Evolutionary conservation across 2,329 filamentous ascomycete species (phyloP).

Genomic region (Dothistroma septosporum): DNA sequence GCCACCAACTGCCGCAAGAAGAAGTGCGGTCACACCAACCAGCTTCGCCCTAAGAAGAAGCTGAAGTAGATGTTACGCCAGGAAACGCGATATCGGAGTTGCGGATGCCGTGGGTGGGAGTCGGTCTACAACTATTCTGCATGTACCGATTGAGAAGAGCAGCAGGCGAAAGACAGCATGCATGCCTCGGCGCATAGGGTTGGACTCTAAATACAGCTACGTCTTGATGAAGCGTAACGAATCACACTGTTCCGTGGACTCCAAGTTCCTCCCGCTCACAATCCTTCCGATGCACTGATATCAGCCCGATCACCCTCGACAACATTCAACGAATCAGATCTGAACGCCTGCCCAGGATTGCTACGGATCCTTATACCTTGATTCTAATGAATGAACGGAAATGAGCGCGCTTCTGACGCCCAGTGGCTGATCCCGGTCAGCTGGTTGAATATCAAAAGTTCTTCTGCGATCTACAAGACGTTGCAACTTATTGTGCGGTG

Average conservation of each 20-base stretch:
- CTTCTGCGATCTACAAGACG: too few relatives aligned
- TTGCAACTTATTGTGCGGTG: too few relatives aligned
- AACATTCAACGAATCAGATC: too few relatives aligned
- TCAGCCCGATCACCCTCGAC: not conserved
- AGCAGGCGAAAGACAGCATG: slow-evolving; percentile 13
- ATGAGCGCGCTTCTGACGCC: too few relatives aligned
- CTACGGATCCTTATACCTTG: too few relatives aligned
- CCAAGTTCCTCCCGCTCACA: not conserved
- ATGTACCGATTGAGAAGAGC: not conserved
- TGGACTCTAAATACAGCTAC: not conserved
- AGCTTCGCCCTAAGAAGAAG: slow-evolving; percentile 99
- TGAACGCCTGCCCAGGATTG: too few relatives aligned
- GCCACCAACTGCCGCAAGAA: slow-evolving; percentile 99
- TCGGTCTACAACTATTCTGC: slow-evolving; percentile 6
- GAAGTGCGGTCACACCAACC: slow-evolving; percentile 99
- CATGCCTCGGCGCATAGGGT: slow-evolving; percentile 8
- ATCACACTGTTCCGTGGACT: not conserved
- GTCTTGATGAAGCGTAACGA: not conserved
- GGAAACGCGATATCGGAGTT: slow-evolving; percentile 12
- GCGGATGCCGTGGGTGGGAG: slow-evolving; percentile 11
- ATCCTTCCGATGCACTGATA: not conserved
- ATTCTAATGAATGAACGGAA: too few relatives aligned
- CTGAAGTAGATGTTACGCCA: slow-evolving; percentile 63
- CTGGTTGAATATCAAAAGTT: too few relatives aligned
- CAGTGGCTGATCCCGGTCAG: too few relatives aligned